phyloP scores from a whole-genome alignment of 2,329 filamentous ascomycete genomes.

The Ophiocordyceps sinensis region DNA sequence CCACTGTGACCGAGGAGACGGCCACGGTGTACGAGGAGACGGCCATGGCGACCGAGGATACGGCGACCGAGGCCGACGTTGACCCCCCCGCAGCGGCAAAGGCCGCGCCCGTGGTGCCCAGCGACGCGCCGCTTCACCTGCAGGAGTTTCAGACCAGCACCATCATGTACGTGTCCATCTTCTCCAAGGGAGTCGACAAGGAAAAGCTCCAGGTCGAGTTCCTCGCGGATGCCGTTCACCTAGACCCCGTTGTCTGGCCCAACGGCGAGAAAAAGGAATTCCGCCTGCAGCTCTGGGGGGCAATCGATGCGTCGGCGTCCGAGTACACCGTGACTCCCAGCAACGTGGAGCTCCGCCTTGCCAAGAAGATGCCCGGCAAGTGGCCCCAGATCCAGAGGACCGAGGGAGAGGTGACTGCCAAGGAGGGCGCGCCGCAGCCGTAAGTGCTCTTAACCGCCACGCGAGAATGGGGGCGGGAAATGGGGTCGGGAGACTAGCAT shows the following conservation, averaged over 20 bases:
- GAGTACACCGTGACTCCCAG: conserved; percentile 53
- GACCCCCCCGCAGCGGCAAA: neutral
- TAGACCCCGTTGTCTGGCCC: conserved; percentile 18
- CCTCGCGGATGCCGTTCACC: conserved; percentile 9
- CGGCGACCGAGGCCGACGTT: neutral
- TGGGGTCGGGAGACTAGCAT: no score
- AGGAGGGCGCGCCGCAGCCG: neutral
- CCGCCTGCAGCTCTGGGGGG: conserved; percentile 48
- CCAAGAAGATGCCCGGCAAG: conserved; percentile 53
- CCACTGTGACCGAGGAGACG: neutral
- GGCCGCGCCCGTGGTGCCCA: conserved; percentile 4
- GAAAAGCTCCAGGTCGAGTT: conserved; percentile 24
- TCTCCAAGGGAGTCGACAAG: conserved; percentile 26
- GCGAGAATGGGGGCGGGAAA: no score
- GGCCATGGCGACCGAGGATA: neutral
- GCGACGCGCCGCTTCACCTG: conserved; percentile 11
- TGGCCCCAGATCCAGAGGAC: conserved; percentile 35
- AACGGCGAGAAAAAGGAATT: conserved; percentile 46
- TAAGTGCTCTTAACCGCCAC: no score
- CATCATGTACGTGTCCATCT: conserved; percentile 23
- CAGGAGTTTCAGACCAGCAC: conserved; percentile 22
- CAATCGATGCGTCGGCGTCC: conserved; percentile 46
- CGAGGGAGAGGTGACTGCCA: neutral
- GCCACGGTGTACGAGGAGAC: neutral
- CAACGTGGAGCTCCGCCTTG: conserved; percentile 66